phyloP scores from a whole-genome alignment of 495 filamentous ascomycete species.

The Patellaria atrata region DNA sequence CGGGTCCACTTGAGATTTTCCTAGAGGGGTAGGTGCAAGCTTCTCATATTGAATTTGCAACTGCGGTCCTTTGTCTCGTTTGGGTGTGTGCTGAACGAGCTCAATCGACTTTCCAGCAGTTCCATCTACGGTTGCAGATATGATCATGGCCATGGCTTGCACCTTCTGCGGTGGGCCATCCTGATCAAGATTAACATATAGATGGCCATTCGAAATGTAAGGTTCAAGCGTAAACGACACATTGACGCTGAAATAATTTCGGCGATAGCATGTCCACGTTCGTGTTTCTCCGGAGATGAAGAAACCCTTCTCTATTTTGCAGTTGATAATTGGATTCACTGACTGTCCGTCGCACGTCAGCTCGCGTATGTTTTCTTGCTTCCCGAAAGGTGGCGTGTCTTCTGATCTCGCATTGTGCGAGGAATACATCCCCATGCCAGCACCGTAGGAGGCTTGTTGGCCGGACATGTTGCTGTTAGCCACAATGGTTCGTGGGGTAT shows the following conservation, averaged over 20 bases:
- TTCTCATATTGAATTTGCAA: constrained; percentile 57
- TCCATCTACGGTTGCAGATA: constrained; percentile 75
- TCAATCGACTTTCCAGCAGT: constrained; percentile 67
- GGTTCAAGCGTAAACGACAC: constrained; percentile 64
- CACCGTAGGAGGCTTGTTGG: constrained; percentile 3
- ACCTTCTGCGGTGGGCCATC: constrained; percentile 45
- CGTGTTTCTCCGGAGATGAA: constrained; percentile 68
- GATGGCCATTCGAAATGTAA: constrained; percentile 28
- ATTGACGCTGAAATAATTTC: constrained; percentile 86
- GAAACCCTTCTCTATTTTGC: constrained; percentile 85
- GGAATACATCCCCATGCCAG: not conserved
- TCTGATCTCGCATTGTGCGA: constrained; percentile 8
- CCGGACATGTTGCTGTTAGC: constrained; percentile 12
- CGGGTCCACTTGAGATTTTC: constrained; percentile 1
- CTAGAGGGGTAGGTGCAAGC: constrained; percentile 50
- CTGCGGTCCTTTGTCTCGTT: constrained; percentile 84
- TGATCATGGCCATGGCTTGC: constrained; percentile 61
- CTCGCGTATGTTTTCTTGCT: constrained; percentile 47
- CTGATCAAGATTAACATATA: constrained; percentile 31
- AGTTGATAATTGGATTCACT: constrained; percentile 63
- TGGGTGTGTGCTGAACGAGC: constrained; percentile 87
- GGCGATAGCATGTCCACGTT: constrained; percentile 91
- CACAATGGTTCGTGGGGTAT: constrained; percentile 24
- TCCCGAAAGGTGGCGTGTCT: constrained; percentile 23
- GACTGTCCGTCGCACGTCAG: constrained; percentile 35